Base-by-base conservation (phyloP, 176 grass and related monocot genomes). In the Cocos nucifera region DNA sequence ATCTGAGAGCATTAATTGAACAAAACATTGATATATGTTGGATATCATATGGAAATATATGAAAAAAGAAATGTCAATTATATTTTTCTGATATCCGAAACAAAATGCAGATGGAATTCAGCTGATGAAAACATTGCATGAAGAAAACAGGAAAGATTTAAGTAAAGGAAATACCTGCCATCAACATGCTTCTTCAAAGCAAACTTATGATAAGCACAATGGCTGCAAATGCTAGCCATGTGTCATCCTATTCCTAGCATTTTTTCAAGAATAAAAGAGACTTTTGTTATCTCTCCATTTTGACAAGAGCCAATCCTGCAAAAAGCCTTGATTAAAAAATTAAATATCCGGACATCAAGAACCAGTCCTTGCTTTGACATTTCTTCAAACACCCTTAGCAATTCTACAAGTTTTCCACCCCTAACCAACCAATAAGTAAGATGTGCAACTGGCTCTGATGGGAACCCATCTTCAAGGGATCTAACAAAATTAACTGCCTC, bases 391-490 rank as follows among this genome's bases (percentile, higher is more conserved):
- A 97, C 30, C n/a, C 44, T 57, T 18, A 91, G 49, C 0, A 70
- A 78, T 80, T 85, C 78, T 19, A 4, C 29, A 54, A 77, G 54
- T 50, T 75, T 72, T 68, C 84, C 84, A 59, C 64, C 65, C 70
- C 78, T 82, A 75, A 83, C 66, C 58, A 97, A 72, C 92, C 92
- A 91, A 82, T 78, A 97, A 0, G 73, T 56, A 55, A 97, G 61
- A 74, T 62, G 83, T 15, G 84, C 83, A 56, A 88, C 73, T 1
- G 73, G 75, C 64, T 79, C 70, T 1, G 67, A 53, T 39, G 57
- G 75, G 58, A 78, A 91, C 19, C 78, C 84, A 59, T 75, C 75
- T 59, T 85, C 81, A 28, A 76, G 57, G 17, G 86, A 78, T 58
- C 67, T 80, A 32, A 91, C 80, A 64, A 88, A 80, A 78, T 83